These are phyloP conservation scores for Melampsora americana DNA, from an alignment of 1,284 basidiomycete species.

Conservation along the genomic window DNA sequence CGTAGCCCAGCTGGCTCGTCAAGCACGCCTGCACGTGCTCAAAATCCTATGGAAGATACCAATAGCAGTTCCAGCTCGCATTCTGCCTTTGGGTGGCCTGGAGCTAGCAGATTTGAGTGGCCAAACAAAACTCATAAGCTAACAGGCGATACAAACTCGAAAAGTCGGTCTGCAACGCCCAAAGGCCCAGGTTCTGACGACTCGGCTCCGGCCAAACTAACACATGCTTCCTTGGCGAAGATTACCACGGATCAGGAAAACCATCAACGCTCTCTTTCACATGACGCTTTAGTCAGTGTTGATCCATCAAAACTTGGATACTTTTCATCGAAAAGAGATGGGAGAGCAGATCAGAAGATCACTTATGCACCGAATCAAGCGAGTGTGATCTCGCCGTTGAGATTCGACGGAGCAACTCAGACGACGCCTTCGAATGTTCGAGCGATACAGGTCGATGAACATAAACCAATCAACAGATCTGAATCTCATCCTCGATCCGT, in stretches of 20 bases:
- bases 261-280: background rate
- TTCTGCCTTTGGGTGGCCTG: background rate
- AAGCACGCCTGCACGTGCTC: background rate
- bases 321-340: too few species aligned
- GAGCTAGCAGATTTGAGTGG: conserved; percentile 4
- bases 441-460: too few species aligned
- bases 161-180: background rate
- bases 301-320: too few species aligned
- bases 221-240: background rate
- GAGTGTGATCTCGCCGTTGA: too few species aligned
- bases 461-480: too few species aligned
- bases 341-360: too few species aligned
- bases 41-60: conserved; percentile 6
- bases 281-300: background rate
- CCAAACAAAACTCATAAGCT: background rate
- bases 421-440: too few species aligned
- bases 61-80: conserved; percentile 21
- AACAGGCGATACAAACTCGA: background rate
- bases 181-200: background rate
- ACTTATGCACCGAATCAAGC: too few species aligned
- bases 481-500: too few species aligned
- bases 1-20: background rate
- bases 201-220: background rate
- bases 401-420: too few species aligned
- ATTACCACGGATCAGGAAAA: background rate